Evolutionary conservation across 208 protist species (phyloP), one percentile per base, ranked within the genome.

Genomic region (Angomonas desouzai): DNA sequence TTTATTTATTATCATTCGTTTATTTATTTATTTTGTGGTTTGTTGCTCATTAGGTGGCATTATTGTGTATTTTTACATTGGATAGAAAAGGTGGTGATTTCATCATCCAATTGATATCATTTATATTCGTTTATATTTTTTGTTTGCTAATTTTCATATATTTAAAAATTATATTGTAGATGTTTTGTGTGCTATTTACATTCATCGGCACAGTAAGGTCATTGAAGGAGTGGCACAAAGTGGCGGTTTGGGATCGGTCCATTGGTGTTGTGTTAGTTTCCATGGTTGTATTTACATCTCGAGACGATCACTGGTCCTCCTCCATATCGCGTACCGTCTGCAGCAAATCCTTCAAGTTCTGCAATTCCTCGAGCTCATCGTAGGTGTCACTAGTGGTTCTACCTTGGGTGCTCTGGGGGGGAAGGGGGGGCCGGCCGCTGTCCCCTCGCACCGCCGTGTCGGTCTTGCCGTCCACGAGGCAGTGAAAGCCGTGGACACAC

Each of bases 401-500:
- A 16, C 7, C 57, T 4, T n/a, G 10, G 18, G 28, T 33, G 16
- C 33, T 59, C 3, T 40, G 36, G 36, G 6, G 13, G 13, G 36
- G 36, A 18, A 40, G 36, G n/a, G n/a, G n/a, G n/a, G n/a, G n/a
- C n/a, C n/a, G n/a, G 25, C n/a, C 13, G 53, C 38, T 43, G 36
- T 43, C 62, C n/a, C 47, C 49, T 2, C 16, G 28, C 28, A 55
- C 25, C 20, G 43, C 1, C 51, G 40, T 0, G 49, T n/a, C 10
- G 3, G 18, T 23, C 45, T 51, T 51, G 20, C 76, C 78, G 25
- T 94, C 85, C 20, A 91, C 89, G 9, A 95, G 79, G 47, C 89
- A 95, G 70, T 95, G 89, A 62, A 92, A 95, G 27, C 89, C 89
- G 62, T 81, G 75, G 32, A 95, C 72, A 73, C 89, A 95, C 76